These are phyloP conservation scores for Chlorella sp. DNA, from an alignment of 139 green algal species.

Conservation along the genomic window DNA sequence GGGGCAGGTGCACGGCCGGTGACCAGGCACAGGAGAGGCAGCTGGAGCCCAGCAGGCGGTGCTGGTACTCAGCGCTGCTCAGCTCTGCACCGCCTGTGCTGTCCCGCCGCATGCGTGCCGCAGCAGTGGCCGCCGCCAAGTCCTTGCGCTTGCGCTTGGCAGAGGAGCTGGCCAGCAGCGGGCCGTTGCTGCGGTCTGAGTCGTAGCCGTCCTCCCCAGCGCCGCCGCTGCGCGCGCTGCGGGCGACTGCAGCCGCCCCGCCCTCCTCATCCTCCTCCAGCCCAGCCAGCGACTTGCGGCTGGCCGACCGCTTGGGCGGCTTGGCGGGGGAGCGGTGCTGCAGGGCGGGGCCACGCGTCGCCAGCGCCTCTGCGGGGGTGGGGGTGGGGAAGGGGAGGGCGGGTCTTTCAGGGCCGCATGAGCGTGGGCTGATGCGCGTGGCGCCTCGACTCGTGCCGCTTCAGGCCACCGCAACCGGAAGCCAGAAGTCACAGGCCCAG, in stretches of 20 bases:
- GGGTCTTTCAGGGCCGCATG: too few relatives aligned
- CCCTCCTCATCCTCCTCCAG: neutral
- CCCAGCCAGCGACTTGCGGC: neutral
- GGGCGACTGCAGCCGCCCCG: neutral
- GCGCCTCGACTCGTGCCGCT: too few relatives aligned
- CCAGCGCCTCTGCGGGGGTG: neutral
- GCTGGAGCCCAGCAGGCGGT: conserved; percentile 3
- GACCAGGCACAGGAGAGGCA: conserved; percentile 33
- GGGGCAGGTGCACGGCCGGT: neutral
- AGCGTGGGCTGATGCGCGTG: too few relatives aligned
- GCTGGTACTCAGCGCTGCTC: conserved; percentile 8
- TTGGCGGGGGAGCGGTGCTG: conserved; percentile 7
- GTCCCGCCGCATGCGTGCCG: neutral
- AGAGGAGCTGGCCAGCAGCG: neutral
- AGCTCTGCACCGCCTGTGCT: neutral
- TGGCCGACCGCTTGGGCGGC: neutral
- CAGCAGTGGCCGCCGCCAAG: neutral
- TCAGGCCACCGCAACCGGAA: too few relatives aligned
- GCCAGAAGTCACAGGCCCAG: too few relatives aligned
- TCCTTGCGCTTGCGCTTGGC: neutral
- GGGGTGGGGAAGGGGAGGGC: neutral
- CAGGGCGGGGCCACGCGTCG: neutral
- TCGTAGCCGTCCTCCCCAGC: neutral
- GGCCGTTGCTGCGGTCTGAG: neutral
- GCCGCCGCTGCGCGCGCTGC: neutral